Base-by-base conservation (phyloP, 495 filamentous ascomycete genomes). In the Aspergillus sclerotiicarbonarius region DNA sequence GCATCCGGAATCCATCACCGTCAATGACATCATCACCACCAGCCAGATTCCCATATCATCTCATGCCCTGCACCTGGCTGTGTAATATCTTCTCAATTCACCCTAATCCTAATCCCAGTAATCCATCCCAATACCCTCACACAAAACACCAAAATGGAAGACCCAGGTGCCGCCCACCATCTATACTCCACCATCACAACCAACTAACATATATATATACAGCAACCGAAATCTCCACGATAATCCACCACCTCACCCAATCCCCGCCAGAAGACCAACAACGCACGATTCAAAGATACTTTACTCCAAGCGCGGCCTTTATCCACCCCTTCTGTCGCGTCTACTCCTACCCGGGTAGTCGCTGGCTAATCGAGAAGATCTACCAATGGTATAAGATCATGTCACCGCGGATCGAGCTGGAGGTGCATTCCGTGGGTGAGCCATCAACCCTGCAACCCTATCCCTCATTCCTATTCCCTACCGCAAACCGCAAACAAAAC, bases 341-440 rank as follows among this genome's bases (percentile, higher is more conserved):
- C 1, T 82, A 84, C 35, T 81, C 79, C 58, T 76, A 80, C 54
- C 59, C 76, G 10, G 80, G 79, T 30, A 72, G 88, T 12, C 79
- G 90, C 43, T 79, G 75, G 66, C 66, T 87, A 18, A 77, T 95
- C 29, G 75, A 76, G 56, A 80, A 80, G 56, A 87, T 96, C 37
- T 93, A 87, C 62, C 88, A 87, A 58, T 96, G 90, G 89, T 94
- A 95, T 71, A 90, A 90, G 66, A 86, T 93, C 61, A 76, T 95
- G 66, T 88, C 83, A 35, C 91, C 91, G 1, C 73, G 76, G n/a
- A 90, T 92, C 47, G 74, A 84, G 20, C 62, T 92, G n/a, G 67
- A 81, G 0, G 74, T 96, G 9, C 77, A 89, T 57, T 90, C 87
- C 13, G 71, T 87, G 20, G 86, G 89, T 90, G 71, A 10, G 56